Evolutionary conservation across 371 early-diverging fungal species (phyloP), one percentile per base, ranked within the genome.

Genomic region (Rhizopus stolonifer): DNA sequence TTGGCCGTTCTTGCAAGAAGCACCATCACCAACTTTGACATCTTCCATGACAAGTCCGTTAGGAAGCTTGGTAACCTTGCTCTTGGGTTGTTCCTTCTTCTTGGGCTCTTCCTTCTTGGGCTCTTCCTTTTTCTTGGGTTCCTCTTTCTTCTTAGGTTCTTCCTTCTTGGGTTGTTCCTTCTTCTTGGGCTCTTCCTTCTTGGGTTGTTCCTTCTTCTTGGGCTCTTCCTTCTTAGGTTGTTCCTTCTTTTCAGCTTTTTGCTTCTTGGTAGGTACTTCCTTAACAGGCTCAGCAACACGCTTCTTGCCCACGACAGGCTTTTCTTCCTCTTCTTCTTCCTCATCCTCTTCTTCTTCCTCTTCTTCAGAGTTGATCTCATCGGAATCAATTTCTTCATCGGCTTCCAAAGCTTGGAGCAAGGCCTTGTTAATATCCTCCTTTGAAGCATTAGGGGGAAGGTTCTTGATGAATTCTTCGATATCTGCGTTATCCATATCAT

Each of bases 1-100:
- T 65, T 86, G 82, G 46, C 93, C 94, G 58, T 77, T 71, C 81
- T 90, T 93, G 64, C 90, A 93, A 26, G 66, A 75, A 3, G 77
- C 65, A 45, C 95, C 96, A 5, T 66, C 67, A 46, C 95, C 95
- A 46, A 82, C 77, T 56, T 79, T 83, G 47, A 84, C 67, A 60
- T 94, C 92, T 76, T 94, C 93, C 36, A 90, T 87, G 43, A 85
- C 65, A 34, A 95, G 69, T 32, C 95, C 96, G 54, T 80, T 82
- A 26, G 84, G 74, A 25, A 90, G 83, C 55, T 68, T 66, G 53
- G 72, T 63, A 19, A 61, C 51, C 38, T 63, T 69, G 52, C 73
- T 77, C 62, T 67, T 71, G 6, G 49, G 40, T 5, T 50, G 45
- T 17, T 65, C 54, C 62, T 80, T 72, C 58, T 77, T 69, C 52